A percentile compares a stretch with the other conserved stretches of the same genome.
phyloP scores from a whole-genome alignment of 768 basidiomycete genomes.

The Dacryopinax primogenitus region DNA sequence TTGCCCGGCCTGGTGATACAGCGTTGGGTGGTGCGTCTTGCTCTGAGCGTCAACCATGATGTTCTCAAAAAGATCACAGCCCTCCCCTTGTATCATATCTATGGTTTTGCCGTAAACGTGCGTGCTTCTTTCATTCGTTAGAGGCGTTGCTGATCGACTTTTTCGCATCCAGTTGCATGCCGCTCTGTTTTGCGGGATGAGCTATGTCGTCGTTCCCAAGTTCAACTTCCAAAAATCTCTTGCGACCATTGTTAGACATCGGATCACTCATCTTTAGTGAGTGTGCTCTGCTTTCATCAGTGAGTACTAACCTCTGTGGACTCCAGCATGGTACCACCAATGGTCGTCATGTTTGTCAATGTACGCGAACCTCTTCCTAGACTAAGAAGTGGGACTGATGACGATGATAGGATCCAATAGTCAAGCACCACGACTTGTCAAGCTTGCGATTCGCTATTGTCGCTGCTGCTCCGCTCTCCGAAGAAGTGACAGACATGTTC shows the following conservation, averaged over 20 bases:
- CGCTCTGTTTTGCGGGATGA: slow-evolving; percentile 42
- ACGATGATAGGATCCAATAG: neutral
- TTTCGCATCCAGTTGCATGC: slow-evolving; percentile 40
- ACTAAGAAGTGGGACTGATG: neutral
- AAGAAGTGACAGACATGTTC: slow-evolving; percentile 37
- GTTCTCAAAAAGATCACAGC: slow-evolving; percentile 22
- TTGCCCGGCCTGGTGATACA: neutral
- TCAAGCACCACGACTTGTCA: slow-evolving; percentile 10
- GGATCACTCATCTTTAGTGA: slow-evolving; percentile 45
- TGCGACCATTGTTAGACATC: slow-evolving; percentile 44
- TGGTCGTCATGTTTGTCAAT: slow-evolving; percentile 48
- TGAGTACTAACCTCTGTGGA: neutral
- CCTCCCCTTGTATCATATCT: slow-evolving; percentile 54
- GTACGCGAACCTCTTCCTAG: slow-evolving; percentile 23
- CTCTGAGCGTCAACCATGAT: neutral
- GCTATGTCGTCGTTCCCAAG: slow-evolving; percentile 46
- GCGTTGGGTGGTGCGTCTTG: neutral
- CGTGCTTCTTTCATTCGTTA: slow-evolving; percentile 15
- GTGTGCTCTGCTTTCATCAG: slow-evolving; percentile 22
- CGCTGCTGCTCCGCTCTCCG: slow-evolving; percentile 33
- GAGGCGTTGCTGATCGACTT: slow-evolving; percentile 22
- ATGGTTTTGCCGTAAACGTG: slow-evolving; percentile 50
- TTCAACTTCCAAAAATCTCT: slow-evolving; percentile 53
- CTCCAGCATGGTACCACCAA: slow-evolving; percentile 43
- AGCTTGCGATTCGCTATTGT: slow-evolving; percentile 39